A percentile compares a stretch with the other conserved stretches of the same genome.
phyloP scores from a whole-genome alignment of 495 filamentous ascomycete species.

The Usnea hakonensis region DNA sequence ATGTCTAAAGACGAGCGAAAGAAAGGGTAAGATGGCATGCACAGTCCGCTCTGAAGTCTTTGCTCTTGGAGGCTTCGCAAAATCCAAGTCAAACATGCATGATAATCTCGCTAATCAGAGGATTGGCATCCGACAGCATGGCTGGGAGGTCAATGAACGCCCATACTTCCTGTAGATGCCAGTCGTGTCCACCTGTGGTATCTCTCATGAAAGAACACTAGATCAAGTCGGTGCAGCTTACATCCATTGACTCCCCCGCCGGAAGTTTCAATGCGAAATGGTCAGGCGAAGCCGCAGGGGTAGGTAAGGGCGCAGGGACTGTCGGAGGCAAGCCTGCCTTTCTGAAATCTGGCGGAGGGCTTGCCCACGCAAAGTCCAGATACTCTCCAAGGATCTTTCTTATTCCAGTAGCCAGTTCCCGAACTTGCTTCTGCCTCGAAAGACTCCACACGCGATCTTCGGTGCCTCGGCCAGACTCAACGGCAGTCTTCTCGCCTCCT shows the following conservation, averaged over 20 bases:
- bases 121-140: neutral
- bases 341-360: constrained; percentile 53
- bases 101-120: neutral
- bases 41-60: neutral
- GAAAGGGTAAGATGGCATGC: too few relatives aligned
- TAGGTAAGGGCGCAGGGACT: constrained; percentile 16
- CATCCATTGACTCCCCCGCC: constrained; percentile 11
- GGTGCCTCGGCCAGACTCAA: constrained; percentile 28
- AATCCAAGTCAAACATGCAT: neutral
- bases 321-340: constrained; percentile 35
- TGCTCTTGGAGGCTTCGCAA: neutral
- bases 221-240: constrained; percentile 11
- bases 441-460: constrained; percentile 53
- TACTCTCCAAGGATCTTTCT: constrained; percentile 58
- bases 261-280: constrained; percentile 9
- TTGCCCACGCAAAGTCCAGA: constrained; percentile 67
- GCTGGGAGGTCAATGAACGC: neutral
- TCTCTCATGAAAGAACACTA: neutral
- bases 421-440: constrained; percentile 50
- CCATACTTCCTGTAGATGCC: neutral
- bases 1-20: too few relatives aligned
- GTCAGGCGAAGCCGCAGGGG: constrained; percentile 22
- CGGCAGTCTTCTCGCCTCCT: constrained; percentile 41
- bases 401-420: constrained; percentile 52
- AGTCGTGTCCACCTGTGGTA: neutral